These are phyloP conservation scores for Yamadazyma buinensis DNA, from an alignment of 1,139 yeast species.

Conservation along the genomic window DNA sequence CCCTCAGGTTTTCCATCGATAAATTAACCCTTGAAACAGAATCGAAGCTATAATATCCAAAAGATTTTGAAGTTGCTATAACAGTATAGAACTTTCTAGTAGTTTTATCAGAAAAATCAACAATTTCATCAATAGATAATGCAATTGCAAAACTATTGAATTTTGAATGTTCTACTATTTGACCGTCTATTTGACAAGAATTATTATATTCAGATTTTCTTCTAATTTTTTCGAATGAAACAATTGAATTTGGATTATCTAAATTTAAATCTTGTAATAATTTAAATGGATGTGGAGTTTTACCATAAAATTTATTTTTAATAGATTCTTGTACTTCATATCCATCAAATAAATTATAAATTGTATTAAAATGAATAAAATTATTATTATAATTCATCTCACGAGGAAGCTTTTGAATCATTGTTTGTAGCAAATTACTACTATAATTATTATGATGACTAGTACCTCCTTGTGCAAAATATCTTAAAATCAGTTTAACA, in stretches of 20 bases:
- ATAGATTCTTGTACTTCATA: no score
- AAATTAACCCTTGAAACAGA: slow-evolving; percentile 8
- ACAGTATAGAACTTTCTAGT: no score
- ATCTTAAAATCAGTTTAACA: no score
- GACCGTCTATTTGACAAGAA: slow-evolving; percentile 9
- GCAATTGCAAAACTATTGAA: slow-evolving; percentile 14
- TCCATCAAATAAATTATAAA: slow-evolving; percentile 9
- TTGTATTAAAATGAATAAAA: slow-evolving; percentile 16
- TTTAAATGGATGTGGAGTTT: neutral
- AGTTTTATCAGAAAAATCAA: no score
- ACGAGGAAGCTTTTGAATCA: no score
- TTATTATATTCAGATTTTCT: neutral
- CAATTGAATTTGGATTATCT: slow-evolving; percentile 6
- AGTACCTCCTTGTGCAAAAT: no score
- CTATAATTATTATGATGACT: slow-evolving; percentile 7
- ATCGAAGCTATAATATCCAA: slow-evolving; percentile 12
- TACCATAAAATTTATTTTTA: no score
- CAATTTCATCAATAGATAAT: no score
- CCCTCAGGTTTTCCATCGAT: slow-evolving; percentile 2
- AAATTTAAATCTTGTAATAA: slow-evolving; percentile 8
- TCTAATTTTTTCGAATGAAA: slow-evolving; percentile 9
- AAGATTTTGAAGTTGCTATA: slow-evolving; percentile 11
- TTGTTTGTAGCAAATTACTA: slow-evolving; percentile 7
- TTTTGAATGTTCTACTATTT: slow-evolving; percentile 15
- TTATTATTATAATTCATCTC: slow-evolving; percentile 12